Conservation (phyloP, 2,329 filamentous ascomycete species). For the Dissoconium aciculare region DNA sequence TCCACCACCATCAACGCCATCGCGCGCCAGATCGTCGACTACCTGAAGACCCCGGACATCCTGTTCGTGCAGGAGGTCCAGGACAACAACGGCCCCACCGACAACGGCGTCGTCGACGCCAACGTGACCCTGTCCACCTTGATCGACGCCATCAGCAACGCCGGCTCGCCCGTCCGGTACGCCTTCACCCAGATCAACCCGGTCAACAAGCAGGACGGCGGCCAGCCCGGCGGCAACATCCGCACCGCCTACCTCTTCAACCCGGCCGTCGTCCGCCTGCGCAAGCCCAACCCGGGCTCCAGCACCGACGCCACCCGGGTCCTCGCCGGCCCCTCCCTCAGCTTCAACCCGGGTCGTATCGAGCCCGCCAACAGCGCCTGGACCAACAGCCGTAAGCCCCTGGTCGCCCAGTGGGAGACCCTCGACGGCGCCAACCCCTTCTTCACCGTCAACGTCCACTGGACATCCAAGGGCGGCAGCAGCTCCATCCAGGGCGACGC, state of each 20-base stretch:
- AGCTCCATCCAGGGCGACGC: constrained; percentile 50
- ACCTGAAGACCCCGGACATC: constrained; percentile 48
- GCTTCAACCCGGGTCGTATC: constrained; percentile 54
- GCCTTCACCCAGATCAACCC: constrained; percentile 45
- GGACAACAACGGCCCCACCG: constrained; percentile 46
- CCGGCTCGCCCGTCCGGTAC: constrained; percentile 39
- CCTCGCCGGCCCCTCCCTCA: constrained; percentile 42
- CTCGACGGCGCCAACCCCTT: constrained; percentile 41
- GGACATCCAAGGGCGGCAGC: constrained; percentile 50
- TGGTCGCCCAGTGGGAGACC: constrained; percentile 51
- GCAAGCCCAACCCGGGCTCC: constrained; percentile 42
- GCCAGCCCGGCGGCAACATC: constrained; percentile 56
- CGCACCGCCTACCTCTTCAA: constrained; percentile 57
- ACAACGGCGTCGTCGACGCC: constrained; percentile 44
- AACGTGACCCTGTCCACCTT: constrained; percentile 47
- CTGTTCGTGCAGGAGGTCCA: constrained; percentile 59
- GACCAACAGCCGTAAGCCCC: constrained; percentile 48
- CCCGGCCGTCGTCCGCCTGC: constrained; percentile 42
- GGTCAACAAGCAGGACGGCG: constrained; percentile 47
- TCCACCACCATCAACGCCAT: constrained; percentile 42
- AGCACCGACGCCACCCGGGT: constrained; percentile 43
- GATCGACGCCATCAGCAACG: constrained; percentile 34
- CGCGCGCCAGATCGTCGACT: constrained; percentile 50
- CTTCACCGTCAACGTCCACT: constrained; percentile 60
- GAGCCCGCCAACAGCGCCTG: constrained; percentile 48